A percentile compares a stretch with the other conserved stretches of the same genome.
Evolutionary conservation across 305 asterid genomes (phyloP).

Genomic region (Petunia hybrid): DNA sequence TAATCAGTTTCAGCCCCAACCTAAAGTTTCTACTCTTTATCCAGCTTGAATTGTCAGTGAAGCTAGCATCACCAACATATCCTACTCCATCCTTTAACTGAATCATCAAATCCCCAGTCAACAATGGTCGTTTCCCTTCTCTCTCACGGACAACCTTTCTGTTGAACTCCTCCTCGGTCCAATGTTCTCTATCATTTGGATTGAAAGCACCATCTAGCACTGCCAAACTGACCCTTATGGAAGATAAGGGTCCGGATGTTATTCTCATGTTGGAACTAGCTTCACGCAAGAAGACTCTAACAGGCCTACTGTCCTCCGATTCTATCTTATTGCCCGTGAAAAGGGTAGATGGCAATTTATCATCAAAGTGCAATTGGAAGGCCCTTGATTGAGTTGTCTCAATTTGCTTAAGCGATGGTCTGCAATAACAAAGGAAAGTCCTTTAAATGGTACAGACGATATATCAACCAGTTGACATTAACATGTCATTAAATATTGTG

Average conservation of each 20-base stretch:
- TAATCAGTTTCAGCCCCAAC: conserved; percentile 25
- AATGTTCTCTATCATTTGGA: conserved; percentile 8
- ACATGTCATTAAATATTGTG: not conserved
- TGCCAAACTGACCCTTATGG: not conserved
- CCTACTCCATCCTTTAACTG: conserved; percentile 34
- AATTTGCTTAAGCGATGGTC: conserved; percentile 24
- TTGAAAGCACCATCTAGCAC: conserved; percentile 24
- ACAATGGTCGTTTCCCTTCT: conserved; percentile 32
- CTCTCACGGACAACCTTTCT: not conserved
- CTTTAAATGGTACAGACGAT: not conserved
- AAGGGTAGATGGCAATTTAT: conserved; percentile 16
- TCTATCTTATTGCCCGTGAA: conserved; percentile 26
- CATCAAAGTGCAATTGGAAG: conserved; percentile 7
- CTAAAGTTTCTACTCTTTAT: conserved; percentile 30
- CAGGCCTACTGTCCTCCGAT: conserved; percentile 28
- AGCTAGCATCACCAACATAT: conserved; percentile 6
- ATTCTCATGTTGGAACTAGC: conserved; percentile 13
- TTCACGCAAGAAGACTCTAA: conserved; percentile 20
- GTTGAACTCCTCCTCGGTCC: conserved; percentile 25
- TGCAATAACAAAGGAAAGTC: not conserved
- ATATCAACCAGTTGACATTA: not conserved
- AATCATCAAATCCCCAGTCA: conserved; percentile 26
- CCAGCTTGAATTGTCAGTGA: conserved; percentile 29
- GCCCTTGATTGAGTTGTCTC: conserved; percentile 19
- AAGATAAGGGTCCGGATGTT: conserved; percentile 31